Evolutionary conservation across 148 eudicot species (phyloP).

Genomic region (Arctostaphylos glauca): DNA sequence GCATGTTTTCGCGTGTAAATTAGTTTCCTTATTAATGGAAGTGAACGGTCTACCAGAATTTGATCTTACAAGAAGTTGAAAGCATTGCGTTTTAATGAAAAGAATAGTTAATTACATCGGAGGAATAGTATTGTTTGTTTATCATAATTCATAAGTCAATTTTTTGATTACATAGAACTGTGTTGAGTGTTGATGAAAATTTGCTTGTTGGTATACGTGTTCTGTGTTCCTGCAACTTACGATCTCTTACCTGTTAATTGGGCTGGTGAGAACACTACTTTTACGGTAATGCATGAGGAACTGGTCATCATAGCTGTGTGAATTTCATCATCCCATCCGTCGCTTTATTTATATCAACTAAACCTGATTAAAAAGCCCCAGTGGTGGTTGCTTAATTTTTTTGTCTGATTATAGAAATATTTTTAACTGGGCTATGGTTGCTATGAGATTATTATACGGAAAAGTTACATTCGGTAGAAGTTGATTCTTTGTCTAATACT

Average conservation of each 20-base stretch:
- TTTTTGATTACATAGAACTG: too few relatives aligned
- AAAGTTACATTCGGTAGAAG: background rate
- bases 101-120: background rate
- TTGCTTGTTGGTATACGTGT: background rate
- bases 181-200: background rate
- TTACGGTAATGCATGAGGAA: background rate
- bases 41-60: background rate
- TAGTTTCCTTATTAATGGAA: background rate
- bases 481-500: background rate
- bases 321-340: background rate
- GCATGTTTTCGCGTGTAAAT: background rate
- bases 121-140: background rate
- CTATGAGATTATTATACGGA: background rate
- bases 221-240: background rate
- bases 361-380: background rate
- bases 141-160: background rate
- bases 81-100: background rate
- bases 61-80: background rate
- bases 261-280: background rate
- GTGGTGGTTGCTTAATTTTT: background rate
- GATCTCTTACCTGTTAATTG: background rate
- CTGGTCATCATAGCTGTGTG: background rate
- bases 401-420: background rate
- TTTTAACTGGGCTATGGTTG: background rate
- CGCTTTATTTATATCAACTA: background rate